Evolutionary conservation across 768 basidiomycete species (phyloP).

Genomic region (Galerina sulciceps): DNA sequence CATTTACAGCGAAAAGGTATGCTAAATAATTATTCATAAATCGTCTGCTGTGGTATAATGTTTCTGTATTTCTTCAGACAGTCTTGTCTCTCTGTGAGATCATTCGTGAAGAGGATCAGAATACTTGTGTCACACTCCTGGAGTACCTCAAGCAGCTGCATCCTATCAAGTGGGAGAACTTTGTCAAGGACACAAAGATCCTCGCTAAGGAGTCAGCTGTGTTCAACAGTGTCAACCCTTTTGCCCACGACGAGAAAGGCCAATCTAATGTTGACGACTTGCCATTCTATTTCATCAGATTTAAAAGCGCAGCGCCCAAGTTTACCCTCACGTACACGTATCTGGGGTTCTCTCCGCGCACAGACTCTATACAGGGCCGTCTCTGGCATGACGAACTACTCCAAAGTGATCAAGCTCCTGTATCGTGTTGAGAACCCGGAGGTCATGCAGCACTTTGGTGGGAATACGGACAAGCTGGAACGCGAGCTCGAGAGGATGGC

Average conservation of each 20-base stretch:
- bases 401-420: constrained; percentile 98
- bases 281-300: constrained; percentile 97
- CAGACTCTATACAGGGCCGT: constrained; percentile 99
- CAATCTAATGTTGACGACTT: constrained; percentile 87
- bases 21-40: constrained; percentile 15
- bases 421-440: constrained; percentile 99
- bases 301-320: constrained; percentile 98
- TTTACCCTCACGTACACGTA: constrained; percentile 97
- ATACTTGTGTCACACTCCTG: constrained; percentile 93
- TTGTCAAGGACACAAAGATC: constrained; percentile 99
- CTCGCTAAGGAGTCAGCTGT: constrained; percentile 92
- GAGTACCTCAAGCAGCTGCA: constrained; percentile 99
- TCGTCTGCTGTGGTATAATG: constrained; percentile 43
- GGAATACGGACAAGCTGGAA: constrained; percentile 96
- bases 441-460: constrained; percentile 95
- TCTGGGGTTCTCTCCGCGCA: constrained; percentile 98
- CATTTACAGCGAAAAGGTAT: constrained; percentile 97
- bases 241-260: constrained; percentile 79
- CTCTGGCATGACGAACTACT: constrained; percentile 99
- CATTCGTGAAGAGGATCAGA: constrained; percentile 97
- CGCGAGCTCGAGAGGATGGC: constrained; percentile 98
- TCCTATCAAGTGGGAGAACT: constrained; percentile 98
- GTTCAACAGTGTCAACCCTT: constrained; percentile 77
- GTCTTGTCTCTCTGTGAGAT: constrained; percentile 96
- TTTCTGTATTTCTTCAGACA: constrained; percentile 54